Evolutionary conservation across 805 yeast species (phyloP).

Genomic region (Myxozyma mucilagina): DNA sequence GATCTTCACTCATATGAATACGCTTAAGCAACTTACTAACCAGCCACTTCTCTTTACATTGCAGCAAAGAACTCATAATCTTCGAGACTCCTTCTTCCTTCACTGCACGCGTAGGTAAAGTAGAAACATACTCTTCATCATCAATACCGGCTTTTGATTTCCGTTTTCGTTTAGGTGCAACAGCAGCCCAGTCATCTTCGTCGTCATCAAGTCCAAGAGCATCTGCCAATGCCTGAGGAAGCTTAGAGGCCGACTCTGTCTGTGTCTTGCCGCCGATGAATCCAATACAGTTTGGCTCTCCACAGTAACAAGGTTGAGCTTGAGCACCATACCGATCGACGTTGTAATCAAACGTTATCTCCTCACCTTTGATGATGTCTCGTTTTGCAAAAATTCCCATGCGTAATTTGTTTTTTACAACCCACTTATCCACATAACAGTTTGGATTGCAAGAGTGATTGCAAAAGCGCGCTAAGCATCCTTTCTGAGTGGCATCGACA

Average conservation of each 20-base stretch:
- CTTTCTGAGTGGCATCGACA: constrained; percentile 90
- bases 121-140: constrained; percentile 58
- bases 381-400: constrained; percentile 95
- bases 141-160: constrained; percentile 47
- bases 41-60: constrained; percentile 67
- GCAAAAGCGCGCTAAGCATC: constrained; percentile 86
- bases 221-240: constrained; percentile 81
- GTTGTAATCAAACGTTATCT: constrained; percentile 86
- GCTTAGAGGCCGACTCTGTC: constrained; percentile 80
- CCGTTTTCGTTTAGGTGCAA: constrained; percentile 59
- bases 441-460: constrained; percentile 96
- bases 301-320: constrained; percentile 93
- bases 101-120: constrained; percentile 56
- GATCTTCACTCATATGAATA: constrained; percentile 52
- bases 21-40: constrained; percentile 68
- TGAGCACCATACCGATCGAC: constrained; percentile 96
- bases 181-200: constrained; percentile 50
- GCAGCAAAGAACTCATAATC: constrained; percentile 79
- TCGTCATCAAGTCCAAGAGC: constrained; percentile 81
- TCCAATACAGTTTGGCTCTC: constrained; percentile 87
- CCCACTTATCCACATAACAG: constrained; percentile 96
- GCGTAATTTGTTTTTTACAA: constrained; percentile 80
- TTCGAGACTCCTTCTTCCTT: constrained; percentile 64
- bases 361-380: constrained; percentile 73
- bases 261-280: constrained; percentile 96